Conservation (phyloP, 305 asterid genomes). For the Fraxinus angustifolia region DNA sequence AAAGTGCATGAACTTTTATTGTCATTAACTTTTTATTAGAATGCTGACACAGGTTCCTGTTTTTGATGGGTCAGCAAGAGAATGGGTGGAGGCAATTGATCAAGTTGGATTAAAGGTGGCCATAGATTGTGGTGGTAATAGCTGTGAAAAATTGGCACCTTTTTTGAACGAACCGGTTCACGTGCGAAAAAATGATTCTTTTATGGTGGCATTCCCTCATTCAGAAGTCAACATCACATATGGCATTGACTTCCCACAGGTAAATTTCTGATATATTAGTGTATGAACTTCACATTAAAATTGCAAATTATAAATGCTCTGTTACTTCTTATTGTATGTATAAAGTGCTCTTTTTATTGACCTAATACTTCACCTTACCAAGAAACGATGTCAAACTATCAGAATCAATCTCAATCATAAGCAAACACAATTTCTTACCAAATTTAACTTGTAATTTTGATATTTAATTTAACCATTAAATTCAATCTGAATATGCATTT, state of each 20-base stretch:
- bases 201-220: conserved; percentile 74
- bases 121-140: conserved; percentile 47
- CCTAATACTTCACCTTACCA: background rate
- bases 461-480: background rate
- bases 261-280: conserved; percentile 20
- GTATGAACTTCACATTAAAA: background rate
- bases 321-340: background rate
- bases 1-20: conserved; percentile 9
- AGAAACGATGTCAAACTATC: background rate
- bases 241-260: conserved; percentile 89
- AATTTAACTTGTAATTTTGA: background rate
- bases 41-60: conserved; percentile 72
- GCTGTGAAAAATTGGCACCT: conserved; percentile 65
- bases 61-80: conserved; percentile 91
- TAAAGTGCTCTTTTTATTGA: background rate
- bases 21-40: conserved; percentile 9
- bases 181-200: conserved; percentile 64
- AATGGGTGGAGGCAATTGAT: conserved; percentile 78
- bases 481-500: background rate
- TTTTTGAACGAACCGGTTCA: conserved; percentile 60
- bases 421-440: background rate
- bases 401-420: background rate
- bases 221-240: conserved; percentile 54
- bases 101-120: conserved; percentile 76
- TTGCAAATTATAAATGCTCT: background rate